phyloP scores from a whole-genome alignment of 345 rosid genomes.

The Populus nigra region DNA sequence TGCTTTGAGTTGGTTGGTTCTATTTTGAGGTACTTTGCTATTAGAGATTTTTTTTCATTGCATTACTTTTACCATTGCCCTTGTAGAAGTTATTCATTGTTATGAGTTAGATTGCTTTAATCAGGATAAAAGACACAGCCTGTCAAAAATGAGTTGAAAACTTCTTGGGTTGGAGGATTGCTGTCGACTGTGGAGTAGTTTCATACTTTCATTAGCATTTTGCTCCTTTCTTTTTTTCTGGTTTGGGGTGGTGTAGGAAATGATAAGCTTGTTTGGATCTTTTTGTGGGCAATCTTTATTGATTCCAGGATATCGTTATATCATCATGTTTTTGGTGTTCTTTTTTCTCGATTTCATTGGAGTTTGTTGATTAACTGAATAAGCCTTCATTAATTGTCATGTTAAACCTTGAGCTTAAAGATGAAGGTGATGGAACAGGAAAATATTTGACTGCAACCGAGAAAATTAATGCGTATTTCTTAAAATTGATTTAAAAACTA shows the following conservation, averaged over 20 bases:
- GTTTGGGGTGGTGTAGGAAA: background rate
- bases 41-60: background rate
- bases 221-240: background rate
- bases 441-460: background rate
- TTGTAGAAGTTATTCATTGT: background rate
- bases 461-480: background rate
- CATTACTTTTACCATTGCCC: background rate
- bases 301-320: background rate
- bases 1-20: background rate
- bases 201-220: background rate
- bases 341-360: background rate
- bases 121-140: background rate
- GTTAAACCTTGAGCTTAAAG: background rate
- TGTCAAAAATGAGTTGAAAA: background rate
- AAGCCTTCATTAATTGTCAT: background rate
- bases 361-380: background rate
- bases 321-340: background rate
- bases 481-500: background rate
- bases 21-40: background rate
- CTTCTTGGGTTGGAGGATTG: background rate
- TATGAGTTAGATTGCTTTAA: background rate
- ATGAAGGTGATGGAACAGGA: background rate
- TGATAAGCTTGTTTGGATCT: background rate
- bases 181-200: background rate
- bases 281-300: background rate